Conservation (phyloP, 805 yeast species). For the Cyberlindnera bimundalis region DNA sequence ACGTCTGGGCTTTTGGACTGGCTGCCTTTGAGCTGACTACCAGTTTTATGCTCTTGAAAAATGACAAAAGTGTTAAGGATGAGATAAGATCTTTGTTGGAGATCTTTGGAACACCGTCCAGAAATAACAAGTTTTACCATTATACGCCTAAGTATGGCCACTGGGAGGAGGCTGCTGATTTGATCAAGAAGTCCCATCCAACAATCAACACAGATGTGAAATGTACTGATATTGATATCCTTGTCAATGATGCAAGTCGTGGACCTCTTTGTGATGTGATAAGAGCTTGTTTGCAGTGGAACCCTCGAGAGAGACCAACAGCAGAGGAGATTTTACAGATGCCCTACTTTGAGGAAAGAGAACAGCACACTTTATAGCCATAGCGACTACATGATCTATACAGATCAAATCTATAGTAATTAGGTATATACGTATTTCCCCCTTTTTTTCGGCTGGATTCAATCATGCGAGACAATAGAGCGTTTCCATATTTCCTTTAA, state of each 20-base stretch:
- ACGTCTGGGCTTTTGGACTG: not conserved
- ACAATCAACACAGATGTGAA: not conserved
- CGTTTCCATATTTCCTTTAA: constrained; percentile 59
- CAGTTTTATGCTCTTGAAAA: no score
- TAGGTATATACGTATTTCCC: no score
- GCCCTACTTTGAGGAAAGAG: not conserved
- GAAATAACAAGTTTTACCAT: not conserved
- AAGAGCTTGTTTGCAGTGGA: constrained; percentile 1
- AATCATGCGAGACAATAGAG: constrained; percentile 27
- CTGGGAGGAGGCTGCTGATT: no score
- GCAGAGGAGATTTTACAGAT: not conserved
- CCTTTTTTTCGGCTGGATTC: no score
- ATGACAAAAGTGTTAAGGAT: no score
- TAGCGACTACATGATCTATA: no score
- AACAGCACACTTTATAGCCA: no score
- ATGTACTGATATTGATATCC: not conserved
- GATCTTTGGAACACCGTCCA: not conserved
- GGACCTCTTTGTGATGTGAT: not conserved
- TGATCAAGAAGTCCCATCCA: no score
- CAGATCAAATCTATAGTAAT: no score
- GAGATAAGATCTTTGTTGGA: not conserved
- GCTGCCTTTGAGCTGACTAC: not conserved
- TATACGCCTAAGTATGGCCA: not conserved
- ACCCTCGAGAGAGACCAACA: not conserved
- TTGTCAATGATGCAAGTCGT: not conserved